These are phyloP conservation scores for Debaryomyces sp. DNA, from an alignment of 1,139 yeast species.

Conservation along the genomic window DNA sequence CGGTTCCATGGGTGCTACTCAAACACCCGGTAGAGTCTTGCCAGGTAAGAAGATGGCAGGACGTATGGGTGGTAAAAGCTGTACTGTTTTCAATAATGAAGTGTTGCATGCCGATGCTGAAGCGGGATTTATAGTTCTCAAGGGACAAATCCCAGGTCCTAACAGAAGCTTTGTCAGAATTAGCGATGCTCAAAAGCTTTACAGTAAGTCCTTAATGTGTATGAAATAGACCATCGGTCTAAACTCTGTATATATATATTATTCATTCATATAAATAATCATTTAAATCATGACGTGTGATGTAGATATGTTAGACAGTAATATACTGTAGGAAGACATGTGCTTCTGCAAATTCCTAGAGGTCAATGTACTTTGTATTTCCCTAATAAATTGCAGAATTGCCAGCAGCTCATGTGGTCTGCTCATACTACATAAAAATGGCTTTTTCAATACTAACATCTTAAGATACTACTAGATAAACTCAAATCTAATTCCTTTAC, in stretches of 20 bases:
- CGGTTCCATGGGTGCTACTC: constrained; percentile 96
- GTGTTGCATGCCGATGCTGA: constrained; percentile 81
- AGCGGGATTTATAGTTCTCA: constrained; percentile 78
- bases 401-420: too few relatives aligned
- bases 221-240: constrained; percentile 1
- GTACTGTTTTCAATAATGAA: constrained; percentile 75
- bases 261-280: constrained; percentile 3
- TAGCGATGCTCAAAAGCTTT: constrained; percentile 66
- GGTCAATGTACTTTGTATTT: too few relatives aligned
- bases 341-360: too few relatives aligned
- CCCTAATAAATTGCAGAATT: too few relatives aligned
- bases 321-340: too few relatives aligned
- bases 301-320: not conserved
- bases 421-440: too few relatives aligned
- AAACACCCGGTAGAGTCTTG: constrained; percentile 92
- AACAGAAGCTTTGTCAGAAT: constrained; percentile 73
- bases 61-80: constrained; percentile 80
- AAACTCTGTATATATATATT: constrained; percentile 15
- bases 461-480: not conserved
- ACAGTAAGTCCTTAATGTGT: constrained; percentile 36
- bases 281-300: not conserved
- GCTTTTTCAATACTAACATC: not conserved
- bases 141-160: constrained; percentile 93
- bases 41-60: constrained; percentile 99
- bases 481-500: not conserved